Evolutionary conservation across 768 basidiomycete species (phyloP), one percentile per base, ranked within the genome.

Genomic region (Kockovaella imperatae): DNA sequence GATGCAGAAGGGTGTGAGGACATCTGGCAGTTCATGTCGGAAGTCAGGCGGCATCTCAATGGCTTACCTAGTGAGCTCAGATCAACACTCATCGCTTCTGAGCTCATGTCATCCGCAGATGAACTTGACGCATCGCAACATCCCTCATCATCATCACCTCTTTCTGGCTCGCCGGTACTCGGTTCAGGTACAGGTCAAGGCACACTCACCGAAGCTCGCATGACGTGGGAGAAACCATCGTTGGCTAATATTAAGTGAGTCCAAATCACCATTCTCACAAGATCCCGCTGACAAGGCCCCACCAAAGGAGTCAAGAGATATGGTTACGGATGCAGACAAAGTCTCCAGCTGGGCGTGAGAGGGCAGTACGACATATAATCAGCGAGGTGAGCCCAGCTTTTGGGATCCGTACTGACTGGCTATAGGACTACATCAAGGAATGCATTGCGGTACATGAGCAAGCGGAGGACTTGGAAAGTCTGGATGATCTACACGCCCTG

Each of bases 21-120:
- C 74, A 87, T 97, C 41, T 99, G 95, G 93, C 86, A 84, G 61
- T 99, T 96, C 70, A 93, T 99, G 59, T 74, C 79, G 53, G 87
- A 93, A 64, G 87, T 96, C 26, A 87, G 90, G 70, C 78, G 81
- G 51, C 88, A 91, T 52, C 43, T 65, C 8, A 53, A 55, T 23
- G 53, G 45, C 26, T 41, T 59, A 42, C 55, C 63, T 28, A 34
- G 63, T 65, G 21, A 51, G 59, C n/a, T 28, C 42, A 31, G 10
- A 30, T 42, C 15, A 10, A 25, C n/a, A 26, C 18, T n/a, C 21
- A 40, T 42, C 46, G 23, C 47, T 24, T 32, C 14, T 29, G 35
- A 39, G 28, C 35, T 20, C 31, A 10, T 15, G 13, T 15, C 25
- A 8, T 47, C n/a, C n/a, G 10, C 32, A 55, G 59, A 43, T 30